Evolutionary conservation across 805 yeast species (phyloP), one percentile per base, ranked within the genome.

Genomic region (Komagataella phaffii): DNA sequence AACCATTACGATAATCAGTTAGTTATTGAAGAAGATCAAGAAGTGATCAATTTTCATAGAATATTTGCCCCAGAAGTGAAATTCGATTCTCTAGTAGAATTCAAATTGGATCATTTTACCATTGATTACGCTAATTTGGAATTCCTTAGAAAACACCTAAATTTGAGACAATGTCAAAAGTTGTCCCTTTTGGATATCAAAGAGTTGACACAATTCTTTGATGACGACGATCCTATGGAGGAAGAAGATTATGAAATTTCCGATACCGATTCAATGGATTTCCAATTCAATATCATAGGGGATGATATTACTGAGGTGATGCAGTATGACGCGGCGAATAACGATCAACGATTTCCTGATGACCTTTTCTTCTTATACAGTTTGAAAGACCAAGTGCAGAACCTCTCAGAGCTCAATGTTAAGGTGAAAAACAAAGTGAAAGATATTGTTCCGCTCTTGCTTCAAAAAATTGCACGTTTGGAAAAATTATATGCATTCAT

Each of bases 141-240:
- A 8, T 21, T n/a, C n/a, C 8, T 24, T 6, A 18, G 30, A 10
- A 17, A 24, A 5, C 17, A 48, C 17, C 24, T 50, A 48, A 19
- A 51, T 51, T 44, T 30, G 30, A n/a, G 36, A 7, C 19, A 12
- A 8, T 17, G 12, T 24, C 14, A 12, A 45, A 30, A 6, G 17
- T 24, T 63, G 14, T 55, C 58, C 4, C 52, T 63, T 1, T 12
- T 58, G 18, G 56, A 57, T 56, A 36, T 51, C 54, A n/a, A 64
- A 61, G 43, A 24, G 51, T 14, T n/a, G 12, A 17, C 19, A 6
- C 47, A 18, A 19, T 49, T n/a, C 10, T 12, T 24, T 3, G 17
- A 45, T 48, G 17, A 17, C 10, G 17, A 17, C 10, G 17, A n/a
- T n/a, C 10, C 44, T n/a, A 44, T 12, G 14, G 48, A 50, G 24